Base-by-base conservation (phyloP, 1,284 basidiomycete genomes). In the Macrocybe sp. region DNA sequence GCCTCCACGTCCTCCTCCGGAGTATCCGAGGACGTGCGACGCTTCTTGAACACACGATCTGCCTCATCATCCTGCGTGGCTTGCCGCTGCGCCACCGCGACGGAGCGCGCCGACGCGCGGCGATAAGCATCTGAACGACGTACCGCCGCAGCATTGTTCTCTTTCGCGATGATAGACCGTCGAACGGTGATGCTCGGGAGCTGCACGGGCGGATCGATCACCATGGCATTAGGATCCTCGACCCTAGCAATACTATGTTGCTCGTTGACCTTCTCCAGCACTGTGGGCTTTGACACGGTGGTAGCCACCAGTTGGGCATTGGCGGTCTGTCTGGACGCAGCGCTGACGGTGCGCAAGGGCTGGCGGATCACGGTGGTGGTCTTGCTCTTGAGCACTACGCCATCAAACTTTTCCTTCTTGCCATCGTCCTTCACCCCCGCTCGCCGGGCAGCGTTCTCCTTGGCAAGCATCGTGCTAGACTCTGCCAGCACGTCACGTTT, bases 401-500 rank as follows among this genome's bases (percentile, higher is more conserved):
- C 76, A 45, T 79, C 81, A 44, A 80, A 75, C 52, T 75, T 79
- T 48, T 73, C 59, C 52, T 58, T 57, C 49, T 61, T 64, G 51
- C 54, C 60, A 50, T 52, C 56, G 49, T 74, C 73, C 59, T 72
- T 73, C 47, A 71, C 28, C 41, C 8, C 41, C 72, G 58, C 73
- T 74, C 30, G 64, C 69, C 63, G 60, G 46, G 59, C 62, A 9
- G 58, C 53, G 55, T 72, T 73, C 55, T 75, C 65, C 61, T 76
- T 76, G 51, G 72, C 71, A 29, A 74, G 68, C 14, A 75, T 67
- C 44, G 73, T 68, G 3, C 80, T 74, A 22, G 86, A 79, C 63
- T 88, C 85, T 31, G 80, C 82, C 30, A 88, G 69, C 3, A 84
- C 83, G 49, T 86, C 83, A 43, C 87, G 81, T 63, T 89, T 89